Conservation (phyloP, 2,329 filamentous ascomycete genomes). For the Cladophialophora carrionii region DNA sequence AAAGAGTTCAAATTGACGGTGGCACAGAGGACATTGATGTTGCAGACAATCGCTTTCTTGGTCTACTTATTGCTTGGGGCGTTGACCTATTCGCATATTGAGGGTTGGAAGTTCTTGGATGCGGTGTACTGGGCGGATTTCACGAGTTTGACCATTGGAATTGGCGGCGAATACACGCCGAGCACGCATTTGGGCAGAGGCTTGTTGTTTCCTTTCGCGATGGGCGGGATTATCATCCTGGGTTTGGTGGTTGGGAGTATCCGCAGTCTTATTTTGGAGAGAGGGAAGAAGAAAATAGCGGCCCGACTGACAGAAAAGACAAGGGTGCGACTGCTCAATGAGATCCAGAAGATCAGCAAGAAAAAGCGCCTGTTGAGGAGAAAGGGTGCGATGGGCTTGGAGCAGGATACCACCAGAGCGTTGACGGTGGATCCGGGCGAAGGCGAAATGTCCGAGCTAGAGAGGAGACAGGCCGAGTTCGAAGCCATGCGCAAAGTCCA, state of each 20-base stretch:
- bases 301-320: slow-evolving; percentile 44
- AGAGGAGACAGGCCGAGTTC: slow-evolving; percentile 45
- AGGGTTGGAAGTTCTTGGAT: slow-evolving; percentile 59
- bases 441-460: slow-evolving; percentile 26
- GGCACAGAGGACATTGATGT: slow-evolving; percentile 58
- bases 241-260: slow-evolving; percentile 61
- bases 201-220: slow-evolving; percentile 58
- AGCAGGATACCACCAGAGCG: slow-evolving; percentile 20
- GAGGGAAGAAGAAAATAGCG: slow-evolving; percentile 45
- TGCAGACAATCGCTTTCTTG: slow-evolving; percentile 50
- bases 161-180: slow-evolving; percentile 58
- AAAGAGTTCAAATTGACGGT: slow-evolving; percentile 60
- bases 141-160: slow-evolving; percentile 59
- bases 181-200: slow-evolving; percentile 55
- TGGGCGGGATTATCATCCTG: slow-evolving; percentile 59
- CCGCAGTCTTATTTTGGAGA: slow-evolving; percentile 46
- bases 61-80: slow-evolving; percentile 48
- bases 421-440: slow-evolving; percentile 31
- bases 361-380: slow-evolving; percentile 13
- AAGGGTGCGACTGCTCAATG: slow-evolving; percentile 41
- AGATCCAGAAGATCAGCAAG: slow-evolving; percentile 23
- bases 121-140: slow-evolving; percentile 61
- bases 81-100: slow-evolving; percentile 48
- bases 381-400: slow-evolving; percentile 23
- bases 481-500: slow-evolving; percentile 54